phyloP scores from a whole-genome alignment of 345 rosid species.

The Euphorbia lathyris region DNA sequence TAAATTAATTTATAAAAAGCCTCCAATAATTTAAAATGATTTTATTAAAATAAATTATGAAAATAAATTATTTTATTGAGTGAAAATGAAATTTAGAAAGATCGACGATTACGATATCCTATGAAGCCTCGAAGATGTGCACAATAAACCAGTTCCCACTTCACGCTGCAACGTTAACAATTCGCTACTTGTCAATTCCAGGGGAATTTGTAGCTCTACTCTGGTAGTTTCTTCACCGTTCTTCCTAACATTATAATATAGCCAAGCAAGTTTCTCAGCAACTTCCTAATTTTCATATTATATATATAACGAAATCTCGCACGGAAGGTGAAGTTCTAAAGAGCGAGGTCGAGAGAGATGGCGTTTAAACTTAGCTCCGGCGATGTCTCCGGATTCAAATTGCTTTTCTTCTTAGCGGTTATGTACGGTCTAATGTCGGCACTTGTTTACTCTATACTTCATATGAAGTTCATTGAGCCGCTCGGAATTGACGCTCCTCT shows the following conservation, averaged over 20 bases:
- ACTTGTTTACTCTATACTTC: slow-evolving; percentile 49
- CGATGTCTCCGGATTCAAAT: slow-evolving; percentile 63
- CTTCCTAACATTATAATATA: too few relatives aligned
- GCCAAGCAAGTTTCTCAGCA: neutral
- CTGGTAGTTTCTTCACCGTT: slow-evolving; percentile 1
- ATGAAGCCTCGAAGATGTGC: too few relatives aligned
- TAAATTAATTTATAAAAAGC: too few relatives aligned
- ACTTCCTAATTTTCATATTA: neutral
- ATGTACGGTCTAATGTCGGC: slow-evolving; percentile 66
- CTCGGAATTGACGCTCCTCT: slow-evolving; percentile 74
- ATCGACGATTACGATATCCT: too few relatives aligned
- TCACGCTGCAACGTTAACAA: neutral
- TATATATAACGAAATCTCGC: too few relatives aligned
- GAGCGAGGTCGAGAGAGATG: slow-evolving; percentile 24
- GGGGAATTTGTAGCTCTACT: neutral
- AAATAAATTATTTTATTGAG: too few relatives aligned
- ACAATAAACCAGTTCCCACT: neutral
- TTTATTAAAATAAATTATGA: too few relatives aligned
- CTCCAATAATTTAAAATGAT: too few relatives aligned
- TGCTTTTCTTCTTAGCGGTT: slow-evolving; percentile 45
- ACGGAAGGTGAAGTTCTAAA: too few relatives aligned
- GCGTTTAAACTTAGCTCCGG: slow-evolving; percentile 47
- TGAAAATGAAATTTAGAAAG: too few relatives aligned
- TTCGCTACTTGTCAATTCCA: neutral
- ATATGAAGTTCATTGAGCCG: slow-evolving; percentile 63